A percentile compares a stretch with the other conserved stretches of the same genome.
These are phyloP conservation scores for Penicillium digitatum DNA, from an alignment of 2,329 filamentous ascomycete species.

Conservation along the genomic window DNA sequence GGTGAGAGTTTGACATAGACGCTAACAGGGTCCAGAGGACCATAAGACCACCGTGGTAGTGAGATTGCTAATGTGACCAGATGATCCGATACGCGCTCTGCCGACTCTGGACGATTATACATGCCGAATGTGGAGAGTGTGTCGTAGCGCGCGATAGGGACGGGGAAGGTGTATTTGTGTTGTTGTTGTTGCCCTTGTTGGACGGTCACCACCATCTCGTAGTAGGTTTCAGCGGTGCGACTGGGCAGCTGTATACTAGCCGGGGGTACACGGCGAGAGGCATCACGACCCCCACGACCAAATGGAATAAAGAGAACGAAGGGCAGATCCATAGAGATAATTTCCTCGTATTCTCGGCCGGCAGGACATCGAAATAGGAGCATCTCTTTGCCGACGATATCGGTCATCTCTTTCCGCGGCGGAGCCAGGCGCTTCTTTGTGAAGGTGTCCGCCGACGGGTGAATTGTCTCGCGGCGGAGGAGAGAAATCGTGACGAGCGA, in stretches of 20 bases:
- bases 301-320: slow-evolving; percentile 98
- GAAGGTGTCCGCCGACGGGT: slow-evolving; percentile 90
- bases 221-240: slow-evolving; percentile 93
- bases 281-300: slow-evolving; percentile 83
- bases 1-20: slow-evolving; percentile 93
- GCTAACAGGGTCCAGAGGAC: slow-evolving; percentile 87
- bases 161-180: slow-evolving; percentile 85
- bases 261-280: slow-evolving; percentile 82
- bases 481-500: slow-evolving; percentile 93
- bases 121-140: slow-evolving; percentile 97
- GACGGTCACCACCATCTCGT: slow-evolving; percentile 92
- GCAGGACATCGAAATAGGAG: slow-evolving; percentile 81
- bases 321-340: slow-evolving; percentile 93
- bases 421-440: slow-evolving; percentile 88
- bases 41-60: slow-evolving; percentile 92
- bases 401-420: slow-evolving; percentile 82
- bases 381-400: slow-evolving; percentile 94
- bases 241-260: slow-evolving; percentile 86
- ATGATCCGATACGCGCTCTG: slow-evolving; percentile 81
- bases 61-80: slow-evolving; percentile 88
- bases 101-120: slow-evolving; percentile 94
- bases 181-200: slow-evolving; percentile 85
- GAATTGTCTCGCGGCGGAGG: slow-evolving; percentile 90
- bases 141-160: slow-evolving; percentile 89
- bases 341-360: slow-evolving; percentile 79